Evolutionary conservation across 192 early-diverging fungal genomes (phyloP).

Genomic region (Mortierella alpina): DNA sequence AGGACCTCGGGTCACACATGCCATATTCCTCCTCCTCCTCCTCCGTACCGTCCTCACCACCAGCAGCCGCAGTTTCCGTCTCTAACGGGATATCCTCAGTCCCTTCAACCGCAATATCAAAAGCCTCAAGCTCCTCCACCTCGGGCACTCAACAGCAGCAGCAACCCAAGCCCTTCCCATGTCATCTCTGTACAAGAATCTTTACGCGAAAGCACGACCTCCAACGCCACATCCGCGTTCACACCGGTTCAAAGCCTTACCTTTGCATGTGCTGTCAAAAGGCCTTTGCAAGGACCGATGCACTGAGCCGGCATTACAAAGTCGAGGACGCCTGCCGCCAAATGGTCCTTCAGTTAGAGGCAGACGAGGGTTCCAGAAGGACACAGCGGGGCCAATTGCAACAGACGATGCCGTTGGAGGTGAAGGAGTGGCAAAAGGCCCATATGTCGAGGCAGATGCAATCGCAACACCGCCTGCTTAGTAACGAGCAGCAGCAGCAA

Average conservation of each 20-base stretch:
- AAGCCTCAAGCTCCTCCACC: neutral
- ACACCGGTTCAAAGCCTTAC: conserved; percentile 74
- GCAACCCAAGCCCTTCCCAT: conserved; percentile 51
- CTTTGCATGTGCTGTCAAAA: conserved; percentile 68
- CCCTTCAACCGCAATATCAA: neutral
- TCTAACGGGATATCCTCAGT: neutral
- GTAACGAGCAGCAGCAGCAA: neutral
- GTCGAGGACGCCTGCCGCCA: conserved; percentile 62
- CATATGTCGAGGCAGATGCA: conserved; percentile 5
- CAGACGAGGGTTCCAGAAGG: conserved; percentile 1
- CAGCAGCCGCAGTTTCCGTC: neutral
- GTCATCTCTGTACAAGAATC: conserved; percentile 70
- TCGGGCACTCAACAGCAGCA: neutral
- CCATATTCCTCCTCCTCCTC: neutral
- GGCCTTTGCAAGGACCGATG: conserved; percentile 73
- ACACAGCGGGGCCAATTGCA: conserved; percentile 5
- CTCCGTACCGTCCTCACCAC: neutral
- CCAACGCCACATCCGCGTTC: conserved; percentile 78
- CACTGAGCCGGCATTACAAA: conserved; percentile 71
- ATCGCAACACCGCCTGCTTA: conserved; percentile 1
- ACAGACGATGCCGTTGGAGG: conserved; percentile 12
- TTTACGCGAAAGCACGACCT: conserved; percentile 86
- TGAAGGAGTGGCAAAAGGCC: conserved; percentile 5
- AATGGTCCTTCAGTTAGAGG: conserved; percentile 51
- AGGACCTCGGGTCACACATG: conserved; percentile 1